Percentiles rank a stretch among this genome's conserved stretches.
Evolutionary conservation across 352 stramenopile species (phyloP).

Genomic region (Phytophthora macrochlamydospora): DNA sequence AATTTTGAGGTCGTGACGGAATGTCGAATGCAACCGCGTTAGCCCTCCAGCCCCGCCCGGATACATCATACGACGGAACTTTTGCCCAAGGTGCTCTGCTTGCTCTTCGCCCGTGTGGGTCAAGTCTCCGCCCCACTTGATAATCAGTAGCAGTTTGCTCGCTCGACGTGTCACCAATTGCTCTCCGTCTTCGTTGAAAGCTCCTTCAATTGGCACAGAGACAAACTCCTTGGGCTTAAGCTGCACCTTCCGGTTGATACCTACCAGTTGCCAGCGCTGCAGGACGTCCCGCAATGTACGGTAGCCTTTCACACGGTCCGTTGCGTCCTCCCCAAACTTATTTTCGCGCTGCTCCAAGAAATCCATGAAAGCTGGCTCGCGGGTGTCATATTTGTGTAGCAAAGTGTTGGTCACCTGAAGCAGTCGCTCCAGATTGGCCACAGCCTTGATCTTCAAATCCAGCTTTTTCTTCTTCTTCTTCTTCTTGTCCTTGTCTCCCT

Average conservation of each 20-base stretch:
- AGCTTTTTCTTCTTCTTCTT: conserved; percentile 82
- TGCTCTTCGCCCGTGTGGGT: conserved; percentile 97
- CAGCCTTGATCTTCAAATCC: conserved; percentile 89
- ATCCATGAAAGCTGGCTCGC: conserved; percentile 60
- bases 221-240: conserved; percentile 77
- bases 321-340: conserved; percentile 63
- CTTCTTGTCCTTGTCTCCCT: conserved; percentile 29
- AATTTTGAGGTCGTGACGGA: conserved; percentile 99
- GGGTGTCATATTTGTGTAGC: conserved; percentile 66
- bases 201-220: conserved; percentile 26
- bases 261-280: conserved; percentile 95
- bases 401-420: conserved; percentile 81
- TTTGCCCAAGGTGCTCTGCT: conserved; percentile 94
- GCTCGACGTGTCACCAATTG: conserved; percentile 37
- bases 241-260: conserved; percentile 99
- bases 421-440: conserved; percentile 78
- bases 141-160: conserved; percentile 96
- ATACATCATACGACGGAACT: conserved; percentile 91
- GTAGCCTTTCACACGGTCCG: conserved; percentile 83
- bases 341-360: conserved; percentile 72
- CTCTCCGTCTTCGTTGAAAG: conserved; percentile 29
- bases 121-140: conserved; percentile 99
- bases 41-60: conserved; percentile 94
- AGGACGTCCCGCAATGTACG: conserved; percentile 94
- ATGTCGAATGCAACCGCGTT: conserved; percentile 99